These are phyloP conservation scores for Aegilops umbellulata DNA, from an alignment of 176 grass and related monocot genomes.

Conservation along the genomic window DNA sequence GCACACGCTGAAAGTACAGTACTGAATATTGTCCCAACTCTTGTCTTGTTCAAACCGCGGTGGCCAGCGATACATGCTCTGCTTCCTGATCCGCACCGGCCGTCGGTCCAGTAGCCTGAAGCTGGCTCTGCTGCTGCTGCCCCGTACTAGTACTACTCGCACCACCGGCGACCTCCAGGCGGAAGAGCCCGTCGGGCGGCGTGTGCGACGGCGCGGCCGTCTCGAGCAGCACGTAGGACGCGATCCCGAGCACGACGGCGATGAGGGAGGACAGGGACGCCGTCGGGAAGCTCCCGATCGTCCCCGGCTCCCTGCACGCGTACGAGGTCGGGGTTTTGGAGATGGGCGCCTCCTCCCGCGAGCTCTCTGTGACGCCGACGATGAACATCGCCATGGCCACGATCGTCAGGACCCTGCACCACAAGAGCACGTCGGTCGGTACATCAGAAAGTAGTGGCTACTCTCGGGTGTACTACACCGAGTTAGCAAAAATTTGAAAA, in stretches of 20 bases:
- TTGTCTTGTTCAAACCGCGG: neutral
- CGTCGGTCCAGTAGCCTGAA: neutral
- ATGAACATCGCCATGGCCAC: neutral
- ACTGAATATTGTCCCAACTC: too few species aligned
- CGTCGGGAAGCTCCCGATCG: neutral
- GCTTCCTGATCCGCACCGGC: neutral
- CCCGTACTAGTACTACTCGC: neutral
- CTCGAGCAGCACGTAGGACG: neutral
- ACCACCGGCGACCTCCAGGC: neutral
- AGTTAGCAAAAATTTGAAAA: too few species aligned
- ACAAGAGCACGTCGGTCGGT: neutral
- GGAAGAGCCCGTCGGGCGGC: neutral
- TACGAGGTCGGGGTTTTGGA: neutral
- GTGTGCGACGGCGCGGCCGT: neutral
- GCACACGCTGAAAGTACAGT: too few species aligned
- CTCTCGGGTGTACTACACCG: too few species aligned
- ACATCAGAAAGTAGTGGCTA: too few species aligned
- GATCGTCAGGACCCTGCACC: neutral
- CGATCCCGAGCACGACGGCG: slow-evolving; percentile 9
- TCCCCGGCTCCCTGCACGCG: neutral
- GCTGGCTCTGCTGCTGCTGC: neutral
- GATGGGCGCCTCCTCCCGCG: neutral
- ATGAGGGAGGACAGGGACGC: neutral
- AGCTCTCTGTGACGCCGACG: neutral
- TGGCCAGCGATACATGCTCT: neutral